Conservation (phyloP, 345 rosid species). For the Eucalyptus regnans region DNA sequence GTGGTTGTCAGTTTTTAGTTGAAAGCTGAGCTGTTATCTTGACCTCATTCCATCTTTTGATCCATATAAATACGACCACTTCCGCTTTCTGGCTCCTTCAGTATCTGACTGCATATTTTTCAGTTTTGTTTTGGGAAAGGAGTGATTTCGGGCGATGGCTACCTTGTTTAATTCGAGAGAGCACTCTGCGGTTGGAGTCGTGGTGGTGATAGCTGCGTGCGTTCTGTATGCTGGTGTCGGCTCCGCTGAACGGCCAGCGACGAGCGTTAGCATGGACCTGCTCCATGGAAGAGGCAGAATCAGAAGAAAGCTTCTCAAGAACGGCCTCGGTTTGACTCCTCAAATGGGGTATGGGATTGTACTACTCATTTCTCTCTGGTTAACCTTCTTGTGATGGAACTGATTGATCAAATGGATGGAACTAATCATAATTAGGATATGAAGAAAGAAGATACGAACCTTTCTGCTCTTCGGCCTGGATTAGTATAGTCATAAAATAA, state of each 20-base stretch:
- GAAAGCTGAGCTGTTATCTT: background rate
- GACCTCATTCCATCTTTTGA: background rate
- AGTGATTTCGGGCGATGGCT: background rate
- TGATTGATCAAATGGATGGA: background rate
- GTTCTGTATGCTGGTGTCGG: background rate
- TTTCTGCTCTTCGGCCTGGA: background rate
- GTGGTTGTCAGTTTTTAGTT: background rate
- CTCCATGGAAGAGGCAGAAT: background rate
- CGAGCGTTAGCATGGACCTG: background rate
- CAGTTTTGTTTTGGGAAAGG: background rate
- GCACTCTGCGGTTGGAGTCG: background rate
- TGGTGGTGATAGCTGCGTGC: background rate
- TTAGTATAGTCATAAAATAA: background rate
- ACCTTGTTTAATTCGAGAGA: background rate
- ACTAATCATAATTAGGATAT: background rate
- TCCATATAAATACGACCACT: background rate
- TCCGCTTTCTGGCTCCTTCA: background rate
- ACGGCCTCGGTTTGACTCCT: slow-evolving; percentile 32
- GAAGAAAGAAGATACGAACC: background rate
- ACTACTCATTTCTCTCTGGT: background rate
- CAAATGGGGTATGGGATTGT: slow-evolving; percentile 28
- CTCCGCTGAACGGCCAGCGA: background rate
- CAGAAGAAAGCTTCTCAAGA: slow-evolving; percentile 3
- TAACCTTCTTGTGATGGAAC: background rate
- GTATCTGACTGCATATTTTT: background rate